Evolutionary conservation across 2,329 filamentous ascomycete species (phyloP), one percentile per base, ranked within the genome.

Genomic region (Trichophyton benhamiae): DNA sequence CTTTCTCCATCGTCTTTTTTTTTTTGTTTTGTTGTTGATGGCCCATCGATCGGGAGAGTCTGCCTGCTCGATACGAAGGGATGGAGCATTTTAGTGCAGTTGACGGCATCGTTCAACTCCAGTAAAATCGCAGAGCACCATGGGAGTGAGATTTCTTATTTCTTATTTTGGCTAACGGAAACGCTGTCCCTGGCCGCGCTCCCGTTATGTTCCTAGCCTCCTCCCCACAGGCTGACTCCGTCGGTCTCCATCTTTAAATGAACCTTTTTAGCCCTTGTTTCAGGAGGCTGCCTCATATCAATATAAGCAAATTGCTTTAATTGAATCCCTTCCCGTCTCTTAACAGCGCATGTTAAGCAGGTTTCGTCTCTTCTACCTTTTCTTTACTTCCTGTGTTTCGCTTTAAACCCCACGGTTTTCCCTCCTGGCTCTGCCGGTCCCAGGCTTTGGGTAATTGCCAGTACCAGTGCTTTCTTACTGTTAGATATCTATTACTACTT

Each of bases 181-280:
- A 52, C 46, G 46, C 46, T 22, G 6, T 27, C 22, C 46, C 46
- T 52, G 46, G 46, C 46, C 46, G 46, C 46, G 46, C 46, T 52
- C 46, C 46, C 46, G 46, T 52, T 52, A 52, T 52, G 22, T 52
- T 52, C 46, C 46, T 52, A 52, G 46, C 46, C 46, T 52, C 46
- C 25, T 27, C 46, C 46, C 46, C 46, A 52, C 46, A 52, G 46
- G 20, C 46, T 13, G 44, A 48, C 44, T 48, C 44, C n/a, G 44
- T 48, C 7, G 44, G 44, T 25, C 46, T 30, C 46, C 46, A 52
- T 52, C 46, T 27, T 52, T 52, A 52, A 48, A 36, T 55, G 27
- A 55, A 55, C 52, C 52, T 55, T 55, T 36, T 36, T 20, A 36
- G 52, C 52, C 52, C 52, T 36, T 55, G 52, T 55, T 55, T 55